Conservation (phyloP, 2,329 filamentous ascomycete genomes). For the Neonectria ditissima region DNA sequence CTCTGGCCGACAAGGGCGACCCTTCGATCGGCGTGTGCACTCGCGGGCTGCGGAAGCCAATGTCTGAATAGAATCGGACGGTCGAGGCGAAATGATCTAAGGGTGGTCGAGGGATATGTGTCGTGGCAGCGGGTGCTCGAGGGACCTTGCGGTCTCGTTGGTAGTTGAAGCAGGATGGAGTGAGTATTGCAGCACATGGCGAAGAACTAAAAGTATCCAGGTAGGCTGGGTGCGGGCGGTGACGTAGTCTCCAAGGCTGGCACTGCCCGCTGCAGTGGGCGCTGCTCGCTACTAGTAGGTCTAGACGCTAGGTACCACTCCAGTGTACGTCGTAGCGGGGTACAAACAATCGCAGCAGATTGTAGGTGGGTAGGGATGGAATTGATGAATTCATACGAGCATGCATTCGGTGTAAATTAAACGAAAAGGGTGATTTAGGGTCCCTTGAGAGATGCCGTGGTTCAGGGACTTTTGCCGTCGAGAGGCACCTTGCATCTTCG, state of each 20-base stretch:
- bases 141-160: slow-evolving; percentile 19
- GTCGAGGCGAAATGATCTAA: not conserved
- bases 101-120: not conserved
- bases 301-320: slow-evolving; percentile 8
- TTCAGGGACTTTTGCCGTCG: not conserved
- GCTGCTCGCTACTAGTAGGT: not conserved
- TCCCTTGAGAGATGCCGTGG: not conserved
- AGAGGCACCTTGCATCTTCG: not conserved
- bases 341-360: slow-evolving; percentile 10
- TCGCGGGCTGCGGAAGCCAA: slow-evolving; percentile 15
- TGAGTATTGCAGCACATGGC: slow-evolving; percentile 28
- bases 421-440: not conserved
- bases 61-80: not conserved
- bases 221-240: slow-evolving; percentile 37
- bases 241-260: slow-evolving; percentile 42
- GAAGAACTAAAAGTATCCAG: slow-evolving; percentile 29
- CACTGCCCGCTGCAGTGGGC: slow-evolving; percentile 31
- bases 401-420: not conserved
- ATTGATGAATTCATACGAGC: not conserved
- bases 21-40: slow-evolving; percentile 17
- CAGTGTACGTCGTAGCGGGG: slow-evolving; percentile 15
- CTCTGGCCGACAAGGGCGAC: slow-evolving; percentile 6
- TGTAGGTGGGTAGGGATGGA: not conserved
- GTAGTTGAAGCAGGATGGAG: slow-evolving; percentile 37
- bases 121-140: slow-evolving; percentile 13